Evolutionary conservation across 768 basidiomycete genomes (phyloP).

Genomic region (Phlebiopsis flavidoalba): DNA sequence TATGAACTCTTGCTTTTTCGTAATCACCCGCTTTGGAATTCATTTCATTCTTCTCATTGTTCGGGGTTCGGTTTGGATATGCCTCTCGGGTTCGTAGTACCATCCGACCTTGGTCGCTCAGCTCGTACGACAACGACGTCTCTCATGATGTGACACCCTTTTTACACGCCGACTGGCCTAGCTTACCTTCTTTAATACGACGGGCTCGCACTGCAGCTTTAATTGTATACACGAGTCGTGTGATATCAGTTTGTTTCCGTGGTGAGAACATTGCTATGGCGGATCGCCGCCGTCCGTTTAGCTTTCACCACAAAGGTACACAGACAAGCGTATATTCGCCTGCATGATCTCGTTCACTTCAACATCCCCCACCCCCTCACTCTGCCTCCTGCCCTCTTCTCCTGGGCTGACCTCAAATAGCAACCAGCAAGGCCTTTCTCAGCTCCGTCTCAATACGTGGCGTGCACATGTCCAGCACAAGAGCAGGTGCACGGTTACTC

Average conservation of each 20-base stretch:
- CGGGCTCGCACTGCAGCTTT: conserved; percentile 2
- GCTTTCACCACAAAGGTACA: background rate
- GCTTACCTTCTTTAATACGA: conserved; percentile 15
- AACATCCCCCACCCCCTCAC: background rate
- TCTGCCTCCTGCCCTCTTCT: background rate
- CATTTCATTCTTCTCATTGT: background rate
- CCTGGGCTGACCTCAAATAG: background rate
- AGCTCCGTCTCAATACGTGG: background rate
- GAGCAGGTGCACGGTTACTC: conserved; percentile 9
- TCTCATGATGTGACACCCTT: conserved; percentile 14
- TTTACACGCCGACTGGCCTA: conserved; percentile 15
- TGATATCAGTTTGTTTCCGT: background rate
- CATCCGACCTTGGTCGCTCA: conserved; percentile 11
- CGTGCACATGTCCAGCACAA: background rate
- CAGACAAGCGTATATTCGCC: background rate
- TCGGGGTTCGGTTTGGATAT: conserved; percentile 1
- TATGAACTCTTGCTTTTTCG: background rate
- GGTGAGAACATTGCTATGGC: background rate
- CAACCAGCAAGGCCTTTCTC: background rate
- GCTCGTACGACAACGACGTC: conserved; percentile 8
- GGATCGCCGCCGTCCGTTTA: background rate
- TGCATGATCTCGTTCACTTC: background rate
- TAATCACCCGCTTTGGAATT: conserved; percentile 4
- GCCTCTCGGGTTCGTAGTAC: conserved; percentile 12
- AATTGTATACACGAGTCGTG: background rate